Base-by-base conservation (phyloP, 192 early-diverging fungal species). In the Rhizoclosmatium globosum region DNA sequence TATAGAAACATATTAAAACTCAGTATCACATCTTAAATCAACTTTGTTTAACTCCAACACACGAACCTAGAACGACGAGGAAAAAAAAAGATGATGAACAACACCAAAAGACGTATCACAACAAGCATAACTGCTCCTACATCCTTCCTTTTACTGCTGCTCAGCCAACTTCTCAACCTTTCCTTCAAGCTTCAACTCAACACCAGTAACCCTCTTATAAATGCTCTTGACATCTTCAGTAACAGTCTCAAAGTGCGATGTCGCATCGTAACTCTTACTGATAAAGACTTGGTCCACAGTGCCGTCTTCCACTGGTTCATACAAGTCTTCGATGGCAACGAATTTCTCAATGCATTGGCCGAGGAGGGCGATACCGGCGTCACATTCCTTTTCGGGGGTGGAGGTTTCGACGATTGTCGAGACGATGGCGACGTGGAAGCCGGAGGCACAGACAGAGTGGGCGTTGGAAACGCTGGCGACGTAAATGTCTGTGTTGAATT, bases 211-310 rank as follows among this genome's bases (percentile, higher is more conserved):
- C 13, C 89, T 66, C 81, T 89, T 85, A 87, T 98, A 99, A 64
- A 99, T 87, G 81, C 92, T 89, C 88, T 96, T 95, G 64, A 99
- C 96, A 81, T 99, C 98, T 64, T 95, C 93, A 82, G 95, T 97
- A 43, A 97, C 94, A 62, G 98, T 96, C 87, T 96, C 98, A 92
- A 99, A 99, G 90, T 99, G 97, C 53, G 94, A 96, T 39, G 97
- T 97, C 46, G 98, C 95, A 87, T 99, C 98, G 85, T 98, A 99
- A 31, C 95, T 97, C 77, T 94, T 93, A 77, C 94, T 94, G 65
- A 99, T 88, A 84, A 92, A 99, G 58, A 97, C 92, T 71, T 93
- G 87, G 76, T 97, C 95, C 9, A 80, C 76, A 17, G 81, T 91
- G 62, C 97, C 97, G 76, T 98, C 94, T 2, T 87, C 85, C n/a